phyloP scores from a whole-genome alignment of 768 basidiomycete genomes.

The Phylloporus arenicola region DNA sequence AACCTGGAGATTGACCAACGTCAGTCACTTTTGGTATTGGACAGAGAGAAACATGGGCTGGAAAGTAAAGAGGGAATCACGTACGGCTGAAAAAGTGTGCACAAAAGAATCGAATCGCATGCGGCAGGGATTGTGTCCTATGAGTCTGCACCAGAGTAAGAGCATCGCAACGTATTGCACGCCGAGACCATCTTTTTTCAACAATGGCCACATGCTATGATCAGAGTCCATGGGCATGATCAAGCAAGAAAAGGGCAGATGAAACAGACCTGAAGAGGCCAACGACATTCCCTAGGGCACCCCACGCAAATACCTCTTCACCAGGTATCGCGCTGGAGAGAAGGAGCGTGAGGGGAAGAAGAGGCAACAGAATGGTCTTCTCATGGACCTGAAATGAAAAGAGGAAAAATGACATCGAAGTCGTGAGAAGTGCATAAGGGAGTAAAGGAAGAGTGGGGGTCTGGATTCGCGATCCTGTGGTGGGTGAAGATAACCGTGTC shows the following conservation, averaged over 20 bases:
- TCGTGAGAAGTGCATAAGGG: slow-evolving; percentile 73
- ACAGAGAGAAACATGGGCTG: not conserved
- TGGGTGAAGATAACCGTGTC: slow-evolving; percentile 13
- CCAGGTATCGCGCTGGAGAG: slow-evolving; percentile 42
- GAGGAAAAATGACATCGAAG: slow-evolving; percentile 88
- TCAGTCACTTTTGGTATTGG: not conserved
- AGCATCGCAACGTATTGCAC: slow-evolving; percentile 67
- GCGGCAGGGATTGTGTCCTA: slow-evolving; percentile 70
- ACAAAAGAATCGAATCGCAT: slow-evolving; percentile 43
- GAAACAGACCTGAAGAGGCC: slow-evolving; percentile 76
- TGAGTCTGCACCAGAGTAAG: slow-evolving; percentile 74
- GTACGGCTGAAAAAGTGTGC: slow-evolving; percentile 49
- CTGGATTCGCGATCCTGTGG: slow-evolving; percentile 17
- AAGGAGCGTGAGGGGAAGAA: slow-evolving; percentile 79
- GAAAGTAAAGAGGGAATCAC: slow-evolving; percentile 3
- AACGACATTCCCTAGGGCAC: slow-evolving; percentile 61
- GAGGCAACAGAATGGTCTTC: slow-evolving; percentile 82
- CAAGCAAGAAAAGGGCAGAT: not conserved
- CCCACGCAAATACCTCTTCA: slow-evolving; percentile 28
- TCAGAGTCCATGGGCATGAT: not conserved
- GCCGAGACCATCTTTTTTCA: slow-evolving; percentile 72
- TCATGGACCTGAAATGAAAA: slow-evolving; percentile 98
- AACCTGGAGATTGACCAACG: slow-evolving; percentile 28
- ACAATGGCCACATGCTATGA: slow-evolving; percentile 87
- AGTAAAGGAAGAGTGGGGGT: slow-evolving; percentile 63